phyloP scores from a whole-genome alignment of 768 basidiomycete species.

The Chiua virens region DNA sequence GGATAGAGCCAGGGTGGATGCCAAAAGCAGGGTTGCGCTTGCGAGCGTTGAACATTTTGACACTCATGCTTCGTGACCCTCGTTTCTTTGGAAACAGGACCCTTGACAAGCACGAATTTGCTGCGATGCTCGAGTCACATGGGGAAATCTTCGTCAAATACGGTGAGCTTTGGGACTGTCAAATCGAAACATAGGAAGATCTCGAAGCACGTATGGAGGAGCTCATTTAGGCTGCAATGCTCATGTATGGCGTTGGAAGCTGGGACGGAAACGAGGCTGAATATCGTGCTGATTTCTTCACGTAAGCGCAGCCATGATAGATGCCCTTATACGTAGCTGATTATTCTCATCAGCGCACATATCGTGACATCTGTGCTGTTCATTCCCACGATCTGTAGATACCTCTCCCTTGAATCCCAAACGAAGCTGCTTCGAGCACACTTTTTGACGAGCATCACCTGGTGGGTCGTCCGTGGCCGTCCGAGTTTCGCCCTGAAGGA shows the following conservation, averaged over 20 bases:
- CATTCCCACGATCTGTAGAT: constrained; percentile 49
- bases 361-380: constrained; percentile 68
- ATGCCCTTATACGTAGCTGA: constrained; percentile 5
- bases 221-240: constrained; percentile 51
- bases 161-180: constrained; percentile 47
- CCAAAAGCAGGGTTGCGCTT: constrained; percentile 34
- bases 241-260: constrained; percentile 64
- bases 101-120: constrained; percentile 36
- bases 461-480: constrained; percentile 60
- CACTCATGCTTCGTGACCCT: constrained; percentile 53
- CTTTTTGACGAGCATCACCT: constrained; percentile 49
- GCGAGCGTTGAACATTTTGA: constrained; percentile 51
- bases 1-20: constrained; percentile 25
- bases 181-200: constrained; percentile 36
- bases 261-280: constrained; percentile 37
- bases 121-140: constrained; percentile 35
- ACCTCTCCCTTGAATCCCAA: constrained; percentile 57
- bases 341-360: constrained; percentile 51
- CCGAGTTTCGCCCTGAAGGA: constrained; percentile 46
- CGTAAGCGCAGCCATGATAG: constrained; percentile 40
- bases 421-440: constrained; percentile 58
- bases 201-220: constrained; percentile 60
- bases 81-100: constrained; percentile 34
- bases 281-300: constrained; percentile 68
- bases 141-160: constrained; percentile 43